A percentile compares a stretch with the other conserved stretches of the same genome.
These are phyloP conservation scores for Apiotrichum gracile DNA, from an alignment of 1,284 basidiomycete species.

Conservation along the genomic window DNA sequence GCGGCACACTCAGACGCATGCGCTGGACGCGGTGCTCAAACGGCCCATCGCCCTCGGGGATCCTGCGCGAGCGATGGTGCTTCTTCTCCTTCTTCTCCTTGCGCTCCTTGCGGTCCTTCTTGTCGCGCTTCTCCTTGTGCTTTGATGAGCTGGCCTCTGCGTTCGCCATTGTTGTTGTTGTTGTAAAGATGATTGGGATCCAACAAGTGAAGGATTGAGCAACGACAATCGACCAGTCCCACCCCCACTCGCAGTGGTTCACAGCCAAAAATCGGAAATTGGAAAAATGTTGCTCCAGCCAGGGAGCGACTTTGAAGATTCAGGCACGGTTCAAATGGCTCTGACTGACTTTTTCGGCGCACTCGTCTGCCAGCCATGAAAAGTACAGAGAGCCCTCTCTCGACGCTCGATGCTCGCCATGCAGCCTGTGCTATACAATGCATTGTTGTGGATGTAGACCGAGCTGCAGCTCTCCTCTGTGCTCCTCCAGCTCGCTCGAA, in stretches of 20 bases:
- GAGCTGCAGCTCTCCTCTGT: background rate
- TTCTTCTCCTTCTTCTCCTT: constrained; percentile 18
- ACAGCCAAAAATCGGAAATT: too few relatives aligned
- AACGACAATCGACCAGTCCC: background rate
- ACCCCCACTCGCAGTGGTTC: background rate
- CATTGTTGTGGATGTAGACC: constrained; percentile 5
- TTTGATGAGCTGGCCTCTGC: constrained; percentile 25
- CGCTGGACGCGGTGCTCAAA: constrained; percentile 64
- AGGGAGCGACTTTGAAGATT: background rate
- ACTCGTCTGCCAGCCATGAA: too few relatives aligned
- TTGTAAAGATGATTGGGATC: constrained; percentile 4
- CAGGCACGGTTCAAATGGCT: background rate
- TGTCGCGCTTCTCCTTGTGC: constrained; percentile 6
- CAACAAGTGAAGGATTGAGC: background rate
- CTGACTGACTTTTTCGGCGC: background rate
- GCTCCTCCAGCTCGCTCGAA: background rate
- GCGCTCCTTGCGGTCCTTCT: constrained; percentile 16
- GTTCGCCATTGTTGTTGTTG: constrained; percentile 14
- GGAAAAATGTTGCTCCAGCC: background rate
- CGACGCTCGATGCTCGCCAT: too few relatives aligned
- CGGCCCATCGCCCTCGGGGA: constrained; percentile 45
- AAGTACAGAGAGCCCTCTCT: too few relatives aligned
- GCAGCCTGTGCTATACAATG: constrained; percentile 7
- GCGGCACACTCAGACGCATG: constrained; percentile 71
- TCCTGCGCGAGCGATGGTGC: constrained; percentile 3